These are phyloP conservation scores for Wickerhamiella infanticola DNA, from an alignment of 1,139 yeast genomes.

Conservation along the genomic window DNA sequence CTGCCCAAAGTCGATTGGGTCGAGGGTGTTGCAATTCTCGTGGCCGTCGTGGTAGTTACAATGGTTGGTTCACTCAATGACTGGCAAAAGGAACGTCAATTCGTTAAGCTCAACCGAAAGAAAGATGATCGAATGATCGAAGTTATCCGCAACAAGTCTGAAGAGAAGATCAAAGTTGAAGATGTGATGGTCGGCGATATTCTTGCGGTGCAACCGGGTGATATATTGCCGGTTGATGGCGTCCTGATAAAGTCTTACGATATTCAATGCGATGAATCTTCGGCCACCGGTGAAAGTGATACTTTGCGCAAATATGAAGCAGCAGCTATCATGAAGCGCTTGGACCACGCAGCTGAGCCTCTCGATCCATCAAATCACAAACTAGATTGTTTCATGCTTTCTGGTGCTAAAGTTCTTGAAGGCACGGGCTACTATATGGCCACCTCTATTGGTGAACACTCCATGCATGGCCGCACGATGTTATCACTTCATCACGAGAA, in stretches of 20 bases:
- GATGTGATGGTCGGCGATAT: constrained; percentile 80
- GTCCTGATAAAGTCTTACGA: constrained; percentile 53
- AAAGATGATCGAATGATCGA: constrained; percentile 74
- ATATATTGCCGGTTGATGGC: constrained; percentile 81
- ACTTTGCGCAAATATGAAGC: constrained; percentile 58
- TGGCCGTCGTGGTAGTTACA: constrained; percentile 82
- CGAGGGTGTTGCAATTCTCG: constrained; percentile 94
- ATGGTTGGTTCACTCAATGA: constrained; percentile 89
- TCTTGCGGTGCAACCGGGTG: constrained; percentile 78
- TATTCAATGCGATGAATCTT: constrained; percentile 81
- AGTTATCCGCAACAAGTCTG: constrained; percentile 60
- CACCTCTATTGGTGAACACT: constrained; percentile 79
- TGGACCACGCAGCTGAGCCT: constrained; percentile 11
- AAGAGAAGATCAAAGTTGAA: constrained; percentile 52
- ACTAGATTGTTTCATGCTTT: constrained; percentile 72
- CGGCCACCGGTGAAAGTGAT: constrained; percentile 86
- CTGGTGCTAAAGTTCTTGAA: constrained; percentile 77
- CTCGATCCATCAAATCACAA: constrained; percentile 18
- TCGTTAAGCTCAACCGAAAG: constrained; percentile 57
- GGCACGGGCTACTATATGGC: constrained; percentile 81
- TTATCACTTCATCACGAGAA: constrained; percentile 55
- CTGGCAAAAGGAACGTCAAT: constrained; percentile 90
- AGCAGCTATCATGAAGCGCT: constrained; percentile 29
- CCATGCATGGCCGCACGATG: constrained; percentile 88
- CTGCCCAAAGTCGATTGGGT: constrained; percentile 89